Base-by-base conservation (phyloP, 345 rosid species). In the Pugionium cornutum region DNA sequence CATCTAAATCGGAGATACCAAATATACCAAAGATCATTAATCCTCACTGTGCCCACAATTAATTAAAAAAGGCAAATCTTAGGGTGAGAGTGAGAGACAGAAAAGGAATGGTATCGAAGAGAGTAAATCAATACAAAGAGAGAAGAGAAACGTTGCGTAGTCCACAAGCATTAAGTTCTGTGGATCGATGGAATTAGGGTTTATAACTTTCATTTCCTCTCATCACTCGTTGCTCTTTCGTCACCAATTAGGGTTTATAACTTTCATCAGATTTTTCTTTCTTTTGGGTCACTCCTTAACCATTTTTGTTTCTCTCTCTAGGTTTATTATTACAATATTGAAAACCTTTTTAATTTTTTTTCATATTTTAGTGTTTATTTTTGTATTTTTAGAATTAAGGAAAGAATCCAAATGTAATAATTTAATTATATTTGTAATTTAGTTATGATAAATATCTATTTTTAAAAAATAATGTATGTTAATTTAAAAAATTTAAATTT, bases 111-210 rank as follows among this genome's bases (percentile, higher is more conserved):
- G 26, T 18, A 53, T n/a, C 62, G 55, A 62, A 70, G 68, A 52
- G 61, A 52, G 53, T 51, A 69, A 43, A 60, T 60, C 18, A 18
- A 18, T 27, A 41, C 40, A 33, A 42, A 60, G 61, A 29, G 48
- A 69, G 53, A 48, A 31, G 58, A 64, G 70, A 64, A 56, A 48
- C 31, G 47, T 72, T 72, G 70, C 76, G 76, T 72, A 72, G 53
- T 30, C 33, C 59, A 64, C 66, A 72, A 72, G 66, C 64, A 32
- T 63, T 70, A 55, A 55, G 69, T 55, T 55, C 53, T 55, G 64
- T 70, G 54, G 59, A 64, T 64, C 76, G 41, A 72, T 72, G 70
- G 70, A 64, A 57, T 63, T 70, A n/a, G n/a, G n/a, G n/a, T n/a
- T n/a, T n/a, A n/a, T n/a, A n/a, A n/a, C n/a, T n/a, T n/a, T 55